These are phyloP conservation scores for Amanita jacksonii DNA, from an alignment of 768 basidiomycete species.

Conservation along the genomic window DNA sequence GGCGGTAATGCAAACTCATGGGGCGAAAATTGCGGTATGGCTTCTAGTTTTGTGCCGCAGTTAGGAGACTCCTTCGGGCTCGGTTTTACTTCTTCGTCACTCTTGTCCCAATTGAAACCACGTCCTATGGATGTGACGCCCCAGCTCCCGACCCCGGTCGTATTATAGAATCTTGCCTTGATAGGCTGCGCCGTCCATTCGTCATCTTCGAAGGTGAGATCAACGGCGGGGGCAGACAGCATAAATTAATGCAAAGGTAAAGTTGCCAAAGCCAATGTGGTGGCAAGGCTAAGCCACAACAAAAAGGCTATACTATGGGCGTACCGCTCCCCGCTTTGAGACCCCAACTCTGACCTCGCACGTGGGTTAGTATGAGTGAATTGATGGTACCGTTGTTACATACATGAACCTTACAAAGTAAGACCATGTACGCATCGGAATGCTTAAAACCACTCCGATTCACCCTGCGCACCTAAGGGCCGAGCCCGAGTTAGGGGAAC, in stretches of 20 bases:
- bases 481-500: background rate
- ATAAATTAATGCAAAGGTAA: conserved; percentile 25
- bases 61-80: conserved; percentile 11
- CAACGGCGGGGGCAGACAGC: conserved; percentile 51
- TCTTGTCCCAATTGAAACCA: conserved; percentile 66
- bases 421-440: background rate
- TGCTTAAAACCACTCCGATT: background rate
- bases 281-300: background rate
- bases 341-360: conserved; percentile 9
- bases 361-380: background rate
- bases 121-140: conserved; percentile 79
- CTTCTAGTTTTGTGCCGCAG: conserved; percentile 12
- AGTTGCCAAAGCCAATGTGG: conserved; percentile 1
- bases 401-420: background rate
- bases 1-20: conserved; percentile 14
- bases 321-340: background rate
- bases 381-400: background rate
- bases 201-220: conserved; percentile 59
- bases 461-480: background rate
- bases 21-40: conserved; percentile 10
- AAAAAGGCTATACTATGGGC: background rate
- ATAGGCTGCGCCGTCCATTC: conserved; percentile 53
- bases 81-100: conserved; percentile 21
- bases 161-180: conserved; percentile 41
- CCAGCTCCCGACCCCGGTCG: conserved; percentile 72